Evolutionary conservation across 305 asterid species (phyloP).

Genomic region (Lippia alba): DNA sequence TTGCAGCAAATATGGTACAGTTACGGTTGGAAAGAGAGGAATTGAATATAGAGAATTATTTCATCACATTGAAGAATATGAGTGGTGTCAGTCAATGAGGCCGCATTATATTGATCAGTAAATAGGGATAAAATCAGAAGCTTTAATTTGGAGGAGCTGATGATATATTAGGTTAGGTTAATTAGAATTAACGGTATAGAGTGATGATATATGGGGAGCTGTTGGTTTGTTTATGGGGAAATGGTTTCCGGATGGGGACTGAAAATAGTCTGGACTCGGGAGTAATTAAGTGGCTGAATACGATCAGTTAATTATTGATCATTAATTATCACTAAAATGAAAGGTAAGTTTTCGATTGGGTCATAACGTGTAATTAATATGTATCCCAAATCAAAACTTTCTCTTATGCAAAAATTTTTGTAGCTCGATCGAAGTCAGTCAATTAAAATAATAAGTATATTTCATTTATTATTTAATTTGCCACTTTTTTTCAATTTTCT

Average conservation of each 20-base stretch:
- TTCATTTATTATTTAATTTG: no score
- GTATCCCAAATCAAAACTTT: neutral
- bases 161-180: conserved; percentile 1
- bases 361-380: neutral
- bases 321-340: conserved; percentile 1
- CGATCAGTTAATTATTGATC: conserved; percentile 14
- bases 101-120: no score
- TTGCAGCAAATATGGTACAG: conserved; percentile 12
- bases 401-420: no score
- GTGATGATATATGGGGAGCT: conserved; percentile 9
- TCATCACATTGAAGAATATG: neutral
- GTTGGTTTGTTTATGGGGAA: conserved; percentile 3
- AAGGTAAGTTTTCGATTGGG: conserved; percentile 1
- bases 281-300: conserved; percentile 32
- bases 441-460: no score
- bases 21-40: neutral
- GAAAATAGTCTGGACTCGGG: conserved; percentile 15
- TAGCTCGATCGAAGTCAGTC: no score
- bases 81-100: no score
- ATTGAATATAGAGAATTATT: conserved; percentile 2
- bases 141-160: no score
- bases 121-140: no score
- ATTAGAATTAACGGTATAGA: no score
- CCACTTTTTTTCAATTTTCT: no score
- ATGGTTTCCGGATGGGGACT: conserved; percentile 36